A percentile compares a stretch with the other conserved stretches of the same genome.
Evolutionary conservation across 768 basidiomycete genomes (phyloP).

Genomic region (Leucosporidium scottii): DNA sequence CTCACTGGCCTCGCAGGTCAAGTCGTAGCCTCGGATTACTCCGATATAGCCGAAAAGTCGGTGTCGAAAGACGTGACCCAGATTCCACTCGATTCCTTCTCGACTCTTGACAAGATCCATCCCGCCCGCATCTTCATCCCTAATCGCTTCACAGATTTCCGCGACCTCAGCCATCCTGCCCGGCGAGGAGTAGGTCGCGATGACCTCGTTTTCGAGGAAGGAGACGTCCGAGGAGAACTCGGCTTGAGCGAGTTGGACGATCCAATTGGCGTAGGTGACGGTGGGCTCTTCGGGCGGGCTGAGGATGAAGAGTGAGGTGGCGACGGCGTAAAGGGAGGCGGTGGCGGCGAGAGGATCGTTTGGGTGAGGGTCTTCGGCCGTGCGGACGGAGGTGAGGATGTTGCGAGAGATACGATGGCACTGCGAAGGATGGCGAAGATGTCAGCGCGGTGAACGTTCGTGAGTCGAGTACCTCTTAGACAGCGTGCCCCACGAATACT

Average conservation of each 20-base stretch:
- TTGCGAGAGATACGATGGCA: slow-evolving; percentile 27
- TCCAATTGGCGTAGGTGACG: slow-evolving; percentile 16
- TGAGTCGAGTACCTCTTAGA: too few species aligned
- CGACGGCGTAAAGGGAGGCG: slow-evolving; percentile 10
- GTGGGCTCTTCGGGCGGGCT: neutral
- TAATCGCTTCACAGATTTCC: slow-evolving; percentile 11
- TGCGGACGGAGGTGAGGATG: slow-evolving; percentile 26
- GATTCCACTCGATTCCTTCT: slow-evolving; percentile 3
- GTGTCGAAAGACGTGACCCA: slow-evolving; percentile 21
- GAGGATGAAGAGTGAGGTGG: slow-evolving; percentile 17
- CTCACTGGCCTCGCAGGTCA: slow-evolving; percentile 29
- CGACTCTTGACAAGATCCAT: slow-evolving; percentile 4
- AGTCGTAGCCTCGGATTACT: slow-evolving; percentile 24
- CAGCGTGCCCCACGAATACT: too few species aligned
- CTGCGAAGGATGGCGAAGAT: neutral
- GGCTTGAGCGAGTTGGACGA: slow-evolving; percentile 20
- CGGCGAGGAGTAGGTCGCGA: neutral
- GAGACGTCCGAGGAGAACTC: slow-evolving; percentile 19
- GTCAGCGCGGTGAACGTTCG: too few species aligned
- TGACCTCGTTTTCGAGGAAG: neutral
- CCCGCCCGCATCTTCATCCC: slow-evolving; percentile 5
- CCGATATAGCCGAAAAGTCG: slow-evolving; percentile 19
- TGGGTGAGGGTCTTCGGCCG: neutral
- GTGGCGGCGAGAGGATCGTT: neutral
- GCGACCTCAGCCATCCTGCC: neutral